Base-by-base conservation (phyloP, 106 monocot genomes). In the Dioscorea dumetorum region DNA sequence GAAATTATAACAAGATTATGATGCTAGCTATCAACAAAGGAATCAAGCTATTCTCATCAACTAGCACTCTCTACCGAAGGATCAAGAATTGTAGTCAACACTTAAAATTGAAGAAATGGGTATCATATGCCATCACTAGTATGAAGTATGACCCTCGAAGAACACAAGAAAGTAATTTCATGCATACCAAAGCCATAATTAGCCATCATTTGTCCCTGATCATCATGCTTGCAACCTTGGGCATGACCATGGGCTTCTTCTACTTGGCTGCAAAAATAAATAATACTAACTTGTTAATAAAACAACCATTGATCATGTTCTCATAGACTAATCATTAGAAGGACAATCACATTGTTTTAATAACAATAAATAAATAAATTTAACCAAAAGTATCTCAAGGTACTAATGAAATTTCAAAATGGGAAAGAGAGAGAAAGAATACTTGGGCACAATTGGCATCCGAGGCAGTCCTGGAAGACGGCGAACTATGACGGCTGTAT, bases 151-250 rank as follows among this genome's bases (percentile, higher is more conserved):
- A 24, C 22, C 21, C 24, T 48, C 34, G 41, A 33, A 8, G 2
- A 56, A 64, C 49, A 41, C 9, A 54, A 19, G 19, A 54, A 64
- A 54, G 54, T 13, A 54, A 54, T 54, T 54, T 54, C 18, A 54
- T 19, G 19, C 15, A 48, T 93, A 86, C 86, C 89, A 81, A 86
- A 89, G 52, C 88, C 83, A 82, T 83, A 83, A 24, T 83, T 77
- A 74, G 49, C 73, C 63, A 77, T 70, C 81, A 82, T 87, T 64
- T 89, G 81, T 62, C 84, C 86, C 9, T 19, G 9, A 19, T 0
- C 54, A 54, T 14, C 15, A 0, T 54, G 9, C 5, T 41, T 41
- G 41, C 10, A 73, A 88, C 83, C 70, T 90, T 87, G 84, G 32
- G 89, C 93, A 67, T 70, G 62, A 51, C 85, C 88, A 84, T 67